Conservation (phyloP, 805 yeast genomes). For the Brettanomyces bruxellensis region DNA sequence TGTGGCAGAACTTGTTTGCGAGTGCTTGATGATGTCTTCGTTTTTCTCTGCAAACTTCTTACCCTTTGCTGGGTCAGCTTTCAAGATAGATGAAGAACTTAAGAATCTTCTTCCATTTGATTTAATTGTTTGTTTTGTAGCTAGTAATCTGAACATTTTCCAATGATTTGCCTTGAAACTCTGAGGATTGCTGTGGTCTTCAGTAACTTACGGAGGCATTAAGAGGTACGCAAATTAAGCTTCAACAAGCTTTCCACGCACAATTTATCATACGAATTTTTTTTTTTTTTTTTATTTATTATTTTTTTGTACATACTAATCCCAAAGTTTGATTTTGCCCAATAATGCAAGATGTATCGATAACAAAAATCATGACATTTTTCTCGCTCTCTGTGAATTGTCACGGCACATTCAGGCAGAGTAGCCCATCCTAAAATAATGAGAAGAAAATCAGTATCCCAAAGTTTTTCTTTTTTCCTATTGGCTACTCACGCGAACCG, state of each 20-base stretch:
- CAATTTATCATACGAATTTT: not conserved
- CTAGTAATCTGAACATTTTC: constrained; percentile 36
- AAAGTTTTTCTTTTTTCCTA: not conserved
- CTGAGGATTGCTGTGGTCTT: too few species aligned
- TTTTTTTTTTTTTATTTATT: constrained; percentile 1
- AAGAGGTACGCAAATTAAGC: not conserved
- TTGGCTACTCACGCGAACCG: not conserved
- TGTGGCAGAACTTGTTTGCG: constrained; percentile 59
- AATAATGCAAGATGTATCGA: too few species aligned
- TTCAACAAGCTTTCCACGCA: not conserved
- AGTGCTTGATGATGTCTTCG: constrained; percentile 70
- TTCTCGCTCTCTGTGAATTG: not conserved
- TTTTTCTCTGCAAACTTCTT: constrained; percentile 53
- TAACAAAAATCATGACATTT: not conserved
- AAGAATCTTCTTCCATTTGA: constrained; percentile 26
- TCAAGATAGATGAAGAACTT: constrained; percentile 6
- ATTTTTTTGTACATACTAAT: constrained; percentile 1
- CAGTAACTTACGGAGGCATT: too few species aligned
- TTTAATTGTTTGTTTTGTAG: constrained; percentile 21
- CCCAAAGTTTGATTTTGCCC: too few species aligned
- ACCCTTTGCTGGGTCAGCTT: constrained; percentile 45
- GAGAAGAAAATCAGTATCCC: too few species aligned
- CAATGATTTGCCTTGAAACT: not conserved
- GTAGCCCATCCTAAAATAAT: too few species aligned
- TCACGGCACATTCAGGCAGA: too few species aligned